Conservation (phyloP, 2,329 filamentous ascomycete genomes). For the Dactylellina cionopaga region DNA sequence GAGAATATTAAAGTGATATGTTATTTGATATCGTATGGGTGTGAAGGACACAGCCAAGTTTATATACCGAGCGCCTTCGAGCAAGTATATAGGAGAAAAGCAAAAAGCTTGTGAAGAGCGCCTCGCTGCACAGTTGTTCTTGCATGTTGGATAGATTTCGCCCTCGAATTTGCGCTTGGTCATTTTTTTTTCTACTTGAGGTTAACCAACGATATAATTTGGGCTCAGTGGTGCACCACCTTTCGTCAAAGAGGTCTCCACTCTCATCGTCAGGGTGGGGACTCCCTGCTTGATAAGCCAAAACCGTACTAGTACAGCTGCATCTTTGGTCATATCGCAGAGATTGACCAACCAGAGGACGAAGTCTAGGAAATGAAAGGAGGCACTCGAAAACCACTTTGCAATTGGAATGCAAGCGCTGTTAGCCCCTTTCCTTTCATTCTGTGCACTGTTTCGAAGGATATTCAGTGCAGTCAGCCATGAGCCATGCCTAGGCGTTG, state of each 20-base stretch:
- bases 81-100: conserved; percentile 20
- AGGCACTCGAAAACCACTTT: conserved; percentile 43
- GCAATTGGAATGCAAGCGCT: conserved; percentile 29
- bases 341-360: conserved; percentile 36
- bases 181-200: conserved; percentile 21
- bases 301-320: conserved; percentile 52
- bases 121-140: conserved; percentile 41
- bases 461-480: conserved; percentile 12
- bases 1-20: conserved; percentile 38
- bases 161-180: conserved; percentile 52
- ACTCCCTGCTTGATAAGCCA: conserved; percentile 50
- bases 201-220: conserved; percentile 24
- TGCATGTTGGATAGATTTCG: conserved; percentile 30
- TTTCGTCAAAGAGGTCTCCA: conserved; percentile 34
- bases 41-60: conserved; percentile 29
- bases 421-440: conserved; percentile 22
- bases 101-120: conserved; percentile 19
- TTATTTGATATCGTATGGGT: conserved; percentile 6
- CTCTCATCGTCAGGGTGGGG: conserved; percentile 35
- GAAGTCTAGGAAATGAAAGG: conserved; percentile 46
- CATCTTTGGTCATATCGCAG: conserved; percentile 51
- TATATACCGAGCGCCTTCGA: conserved; percentile 48
- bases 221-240: conserved; percentile 12
- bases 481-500: conserved; percentile 10
- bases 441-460: neutral